Evolutionary conservation across 495 filamentous ascomycete species (phyloP), one percentile per base, ranked within the genome.

Genomic region (Trypethelium eluteriae): DNA sequence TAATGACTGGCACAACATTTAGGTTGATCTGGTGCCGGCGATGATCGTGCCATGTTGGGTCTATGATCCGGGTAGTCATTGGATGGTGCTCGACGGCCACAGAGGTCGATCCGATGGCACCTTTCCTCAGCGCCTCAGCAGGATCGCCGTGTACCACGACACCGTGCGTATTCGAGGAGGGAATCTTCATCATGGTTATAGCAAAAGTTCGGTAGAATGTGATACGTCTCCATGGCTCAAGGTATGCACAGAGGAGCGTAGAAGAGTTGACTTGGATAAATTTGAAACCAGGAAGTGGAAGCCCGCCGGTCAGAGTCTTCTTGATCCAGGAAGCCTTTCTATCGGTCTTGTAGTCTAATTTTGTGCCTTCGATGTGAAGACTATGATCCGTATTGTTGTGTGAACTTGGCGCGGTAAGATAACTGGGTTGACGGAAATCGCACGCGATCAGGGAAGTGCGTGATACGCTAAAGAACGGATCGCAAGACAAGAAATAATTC

Each of bases 221-320:
- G 32, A 59, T 59, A 5, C 53, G 53, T 59, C 53, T 59, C 53
- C 53, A 59, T 59, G 53, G 53, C 18, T 59, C 53, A 10, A 59
- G 53, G 14, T 59, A 59, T 36, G 53, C 53, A 14, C 53, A 59
- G 53, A 59, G 53, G 34, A 59, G 14, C 7, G 53, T 59, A 36
- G 53, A 59, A 9, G 53, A 59, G 32, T 59, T 59, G 7, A 59
- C 25, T 36, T 59, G 53, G 5, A 59, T 14, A 32, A 36, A 59
- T 36, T 59, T 59, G 32, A 59, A 59, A 36, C 53, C 53, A 34
- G 53, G 53, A 36, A 59, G 53, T 3, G 53, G 53, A 7, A 59
- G 5, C 18, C 53, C 53, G 18, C 53, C 36, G 34, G 53, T 10
- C 25, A 59, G 53, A 36, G 53, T 59, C 53, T 36, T 59, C 53